phyloP scores from a whole-genome alignment of 805 yeast species.

The Saccharomycopsis oosterbeekiorum region DNA sequence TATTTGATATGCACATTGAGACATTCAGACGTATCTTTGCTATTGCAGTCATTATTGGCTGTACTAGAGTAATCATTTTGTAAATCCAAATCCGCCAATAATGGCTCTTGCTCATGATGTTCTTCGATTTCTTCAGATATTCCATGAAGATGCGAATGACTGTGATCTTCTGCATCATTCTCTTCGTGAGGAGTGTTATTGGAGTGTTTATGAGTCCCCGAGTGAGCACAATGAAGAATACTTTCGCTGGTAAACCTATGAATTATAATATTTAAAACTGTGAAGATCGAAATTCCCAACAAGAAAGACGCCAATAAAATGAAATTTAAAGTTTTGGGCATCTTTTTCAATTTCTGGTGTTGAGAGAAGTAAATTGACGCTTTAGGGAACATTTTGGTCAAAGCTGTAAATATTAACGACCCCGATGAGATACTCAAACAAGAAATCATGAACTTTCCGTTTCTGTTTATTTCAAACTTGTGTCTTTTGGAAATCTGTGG shows the following conservation, averaged over 20 bases:
- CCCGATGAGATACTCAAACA: conserved; percentile 77
- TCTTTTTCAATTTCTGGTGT: conserved; percentile 23
- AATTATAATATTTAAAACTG: conserved; percentile 49
- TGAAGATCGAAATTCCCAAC: conserved; percentile 53
- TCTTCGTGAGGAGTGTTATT: background rate
- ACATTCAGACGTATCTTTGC: conserved; percentile 5
- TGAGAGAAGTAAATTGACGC: conserved; percentile 37
- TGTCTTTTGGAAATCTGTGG: conserved; percentile 28
- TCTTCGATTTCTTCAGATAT: background rate
- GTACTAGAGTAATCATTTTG: conserved; percentile 13
- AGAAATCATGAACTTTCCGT: conserved; percentile 57
- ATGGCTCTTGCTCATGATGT: background rate
- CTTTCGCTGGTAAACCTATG: conserved; percentile 73
- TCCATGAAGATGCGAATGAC: background rate
- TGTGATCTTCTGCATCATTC: background rate
- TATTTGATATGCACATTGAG: conserved; percentile 1
- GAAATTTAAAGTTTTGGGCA: conserved; percentile 25
- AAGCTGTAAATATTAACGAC: conserved; percentile 67
- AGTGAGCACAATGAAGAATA: conserved; percentile 76
- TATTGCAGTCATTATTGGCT: conserved; percentile 9
- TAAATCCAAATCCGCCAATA: background rate
- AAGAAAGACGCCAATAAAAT: conserved; percentile 38
- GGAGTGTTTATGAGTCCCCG: background rate
- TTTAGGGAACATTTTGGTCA: conserved; percentile 70
- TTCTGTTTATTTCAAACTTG: conserved; percentile 46